Conservation (phyloP, 2,329 filamentous ascomycete genomes). For the Huntiella savannae region DNA sequence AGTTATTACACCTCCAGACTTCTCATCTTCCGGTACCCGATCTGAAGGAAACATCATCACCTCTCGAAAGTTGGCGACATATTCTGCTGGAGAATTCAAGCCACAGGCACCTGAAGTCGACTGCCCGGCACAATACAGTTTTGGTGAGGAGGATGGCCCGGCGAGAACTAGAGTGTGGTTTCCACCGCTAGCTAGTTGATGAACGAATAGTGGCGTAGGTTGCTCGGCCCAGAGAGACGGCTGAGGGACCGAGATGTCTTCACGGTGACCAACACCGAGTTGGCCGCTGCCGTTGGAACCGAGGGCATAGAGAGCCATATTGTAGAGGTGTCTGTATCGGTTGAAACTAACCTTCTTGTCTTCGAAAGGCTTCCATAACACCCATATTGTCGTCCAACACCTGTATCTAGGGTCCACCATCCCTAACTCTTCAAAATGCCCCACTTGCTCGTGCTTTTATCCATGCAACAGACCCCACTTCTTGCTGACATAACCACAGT, state of each 20-base stretch:
- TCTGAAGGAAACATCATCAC: constrained; percentile 8
- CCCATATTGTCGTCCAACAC: too few species aligned
- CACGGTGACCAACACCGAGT: constrained; percentile 49
- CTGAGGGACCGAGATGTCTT: constrained; percentile 51
- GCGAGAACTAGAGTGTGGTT: constrained; percentile 66
- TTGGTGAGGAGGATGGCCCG: constrained; percentile 9
- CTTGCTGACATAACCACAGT: neutral
- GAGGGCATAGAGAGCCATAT: constrained; percentile 39
- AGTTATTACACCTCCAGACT: constrained; percentile 12
- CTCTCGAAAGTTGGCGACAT: constrained; percentile 10
- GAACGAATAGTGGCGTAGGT: constrained; percentile 16
- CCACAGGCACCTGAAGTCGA: constrained; percentile 32
- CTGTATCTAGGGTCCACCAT: too few species aligned
- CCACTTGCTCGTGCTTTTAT: too few species aligned
- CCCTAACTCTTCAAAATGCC: too few species aligned
- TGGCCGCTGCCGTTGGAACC: constrained; percentile 65
- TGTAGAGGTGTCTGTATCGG: neutral
- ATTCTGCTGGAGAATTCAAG: constrained; percentile 13
- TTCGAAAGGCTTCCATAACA: too few species aligned
- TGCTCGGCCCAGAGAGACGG: constrained; percentile 34
- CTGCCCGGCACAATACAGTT: constrained; percentile 15
- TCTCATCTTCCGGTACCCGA: neutral
- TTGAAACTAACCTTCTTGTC: neutral
- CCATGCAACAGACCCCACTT: neutral
- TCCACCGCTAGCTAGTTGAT: constrained; percentile 42